Conservation (phyloP, 106 monocot genomes). For the Hemerocallis citrina region DNA sequence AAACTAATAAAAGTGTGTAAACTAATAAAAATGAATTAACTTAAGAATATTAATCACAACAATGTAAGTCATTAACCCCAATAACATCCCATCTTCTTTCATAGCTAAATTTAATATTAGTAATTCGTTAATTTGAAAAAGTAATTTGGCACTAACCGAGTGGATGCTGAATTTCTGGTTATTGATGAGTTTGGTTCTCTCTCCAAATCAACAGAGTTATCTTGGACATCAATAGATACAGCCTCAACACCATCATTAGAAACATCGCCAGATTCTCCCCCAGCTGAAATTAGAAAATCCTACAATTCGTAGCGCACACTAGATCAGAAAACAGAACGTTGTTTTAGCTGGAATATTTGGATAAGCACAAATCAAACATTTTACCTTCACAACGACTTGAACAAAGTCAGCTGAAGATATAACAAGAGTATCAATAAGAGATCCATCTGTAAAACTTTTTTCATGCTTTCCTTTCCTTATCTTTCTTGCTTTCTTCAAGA, state of each 20-base stretch:
- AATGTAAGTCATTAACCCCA: no score
- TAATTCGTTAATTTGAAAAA: no score
- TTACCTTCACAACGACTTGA: constrained; percentile 52
- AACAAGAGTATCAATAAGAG: constrained; percentile 42
- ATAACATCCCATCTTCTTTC: no score
- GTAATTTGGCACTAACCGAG: no score
- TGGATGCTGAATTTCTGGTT: no score
- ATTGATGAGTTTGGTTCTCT: neutral
- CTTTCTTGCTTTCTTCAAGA: constrained; percentile 54
- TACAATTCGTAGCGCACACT: neutral
- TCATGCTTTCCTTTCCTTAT: constrained; percentile 29
- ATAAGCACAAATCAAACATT: neutral
- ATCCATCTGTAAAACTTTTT: constrained; percentile 20
- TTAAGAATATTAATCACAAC: no score
- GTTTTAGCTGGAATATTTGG: neutral
- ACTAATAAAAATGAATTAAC: no score
- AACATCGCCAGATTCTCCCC: neutral
- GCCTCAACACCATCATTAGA: neutral
- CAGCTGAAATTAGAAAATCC: constrained; percentile 13
- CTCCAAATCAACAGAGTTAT: neutral
- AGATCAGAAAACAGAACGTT: neutral
- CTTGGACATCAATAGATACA: neutral
- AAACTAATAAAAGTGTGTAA: no score
- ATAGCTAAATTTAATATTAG: no score
- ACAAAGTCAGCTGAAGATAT: constrained; percentile 36